Evolutionary conservation across 1,139 yeast genomes (phyloP).

Genomic region (Zygosaccharomyces pseudobailii): DNA sequence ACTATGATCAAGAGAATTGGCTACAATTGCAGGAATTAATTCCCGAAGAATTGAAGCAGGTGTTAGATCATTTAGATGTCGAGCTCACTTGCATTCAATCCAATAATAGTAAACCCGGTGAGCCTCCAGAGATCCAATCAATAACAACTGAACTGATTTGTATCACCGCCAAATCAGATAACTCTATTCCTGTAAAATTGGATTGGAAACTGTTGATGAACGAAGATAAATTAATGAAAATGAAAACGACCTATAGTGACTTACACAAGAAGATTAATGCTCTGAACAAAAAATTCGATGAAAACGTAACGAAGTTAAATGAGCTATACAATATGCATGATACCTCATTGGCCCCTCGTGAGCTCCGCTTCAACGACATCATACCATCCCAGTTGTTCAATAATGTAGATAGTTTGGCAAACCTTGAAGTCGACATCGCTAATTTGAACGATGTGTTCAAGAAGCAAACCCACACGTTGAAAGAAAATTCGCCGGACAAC

Average conservation of each 20-base stretch:
- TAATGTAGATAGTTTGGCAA: constrained; percentile 26
- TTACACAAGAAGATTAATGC: constrained; percentile 14
- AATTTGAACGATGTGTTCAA: constrained; percentile 22
- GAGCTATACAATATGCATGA: constrained; percentile 16
- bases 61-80: constrained; percentile 25
- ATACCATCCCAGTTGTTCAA: constrained; percentile 17
- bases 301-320: constrained; percentile 14
- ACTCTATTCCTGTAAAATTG: constrained; percentile 33
- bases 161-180: constrained; percentile 30
- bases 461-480: constrained; percentile 25
- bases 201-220: constrained; percentile 25
- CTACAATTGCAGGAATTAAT: constrained; percentile 21
- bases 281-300: constrained; percentile 15
- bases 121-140: constrained; percentile 26
- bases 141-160: constrained; percentile 24
- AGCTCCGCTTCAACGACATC: constrained; percentile 23
- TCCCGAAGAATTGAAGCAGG: constrained; percentile 23
- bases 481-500: constrained; percentile 6
- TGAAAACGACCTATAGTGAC: constrained; percentile 12
- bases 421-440: constrained; percentile 15
- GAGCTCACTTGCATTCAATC: constrained; percentile 28
- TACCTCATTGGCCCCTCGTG: constrained; percentile 12
- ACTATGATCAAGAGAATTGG: constrained; percentile 29
- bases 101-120: constrained; percentile 19
- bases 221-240: constrained; percentile 14